Base-by-base conservation (phyloP, 495 filamentous ascomycete genomes). In the Podospora appendiculata region DNA sequence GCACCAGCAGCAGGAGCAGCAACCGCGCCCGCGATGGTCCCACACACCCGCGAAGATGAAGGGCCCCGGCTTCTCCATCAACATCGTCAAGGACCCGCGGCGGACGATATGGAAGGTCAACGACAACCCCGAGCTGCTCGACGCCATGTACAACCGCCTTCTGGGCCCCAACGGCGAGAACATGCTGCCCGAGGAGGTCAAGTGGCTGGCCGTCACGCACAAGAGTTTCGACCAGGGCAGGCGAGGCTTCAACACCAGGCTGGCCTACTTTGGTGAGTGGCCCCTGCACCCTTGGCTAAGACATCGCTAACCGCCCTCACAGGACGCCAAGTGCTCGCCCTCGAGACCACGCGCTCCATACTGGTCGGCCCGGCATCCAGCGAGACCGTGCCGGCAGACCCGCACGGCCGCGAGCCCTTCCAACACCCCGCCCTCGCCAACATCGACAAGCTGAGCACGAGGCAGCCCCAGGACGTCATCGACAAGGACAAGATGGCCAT, bases 161-260 rank as follows among this genome's bases (percentile, higher is more conserved):
- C 70, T 96, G 48, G 89, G 91, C 17, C 67, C 68, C 49, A 77
- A 79, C 50, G 87, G 88, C 57, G 79, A 84, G 51, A 75, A 78
- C 56, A 60, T 91, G 65, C 76, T 97, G 55, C 84, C 83, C 35
- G 90, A 96, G 3, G 90, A 97, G 70, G 75, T 92, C 58, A 96
- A 96, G 70, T 99, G 92, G 93, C 77, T 96, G 58, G 91, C 92
- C 10, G 80, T 99, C 52, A 99, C 93, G 39, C 93, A 99, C 69
- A 96, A 96, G 82, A 95, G 89, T 69, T 97, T 96, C 67, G 93
- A 97, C 70, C 89, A 96, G 59, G 93, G 90, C 45, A 77, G 89
- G 62, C 83, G 90, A 73, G 90, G 90, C 10, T 96, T 87, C 73
- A 99, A 97, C 67, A 91, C 96, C 54, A 82, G 90, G 52, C 76